A percentile compares a stretch with the other conserved stretches of the same genome.
Conservation (phyloP, 345 rosid species). For the Gossypioides kirkii region DNA sequence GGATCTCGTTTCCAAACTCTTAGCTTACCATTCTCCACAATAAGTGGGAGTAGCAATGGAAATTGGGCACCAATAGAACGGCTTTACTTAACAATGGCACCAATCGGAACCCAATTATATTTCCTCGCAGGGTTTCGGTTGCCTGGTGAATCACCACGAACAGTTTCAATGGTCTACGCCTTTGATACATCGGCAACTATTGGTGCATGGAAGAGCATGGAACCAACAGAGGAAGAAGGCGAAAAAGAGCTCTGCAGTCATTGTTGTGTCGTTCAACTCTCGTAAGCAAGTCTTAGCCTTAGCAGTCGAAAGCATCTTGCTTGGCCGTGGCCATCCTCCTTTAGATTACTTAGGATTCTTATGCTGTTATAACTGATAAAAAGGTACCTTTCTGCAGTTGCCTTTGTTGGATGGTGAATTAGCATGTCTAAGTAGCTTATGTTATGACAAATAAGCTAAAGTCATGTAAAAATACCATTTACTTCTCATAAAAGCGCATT, state of each 20-base stretch:
- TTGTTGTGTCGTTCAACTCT: slow-evolving; percentile 8
- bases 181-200: slow-evolving; percentile 34
- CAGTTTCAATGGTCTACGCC: slow-evolving; percentile 27
- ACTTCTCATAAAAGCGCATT: too few relatives aligned
- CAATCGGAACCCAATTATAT: slow-evolving; percentile 36
- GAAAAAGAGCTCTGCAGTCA: slow-evolving; percentile 7
- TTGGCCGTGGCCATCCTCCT: too few relatives aligned
- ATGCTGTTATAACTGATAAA: not conserved
- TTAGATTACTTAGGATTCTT: not conserved
- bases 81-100: slow-evolving; percentile 43
- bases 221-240: slow-evolving; percentile 10
- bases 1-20: slow-evolving; percentile 27
- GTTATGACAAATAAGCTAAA: too few relatives aligned
- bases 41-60: not conserved
- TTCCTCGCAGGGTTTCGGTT: slow-evolving; percentile 41
- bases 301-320: not conserved
- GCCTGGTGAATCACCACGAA: slow-evolving; percentile 13
- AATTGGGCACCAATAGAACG: slow-evolving; percentile 27
- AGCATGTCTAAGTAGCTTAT: not conserved
- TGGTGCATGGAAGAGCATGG: slow-evolving; percentile 41
- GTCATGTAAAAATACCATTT: too few relatives aligned
- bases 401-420: not conserved
- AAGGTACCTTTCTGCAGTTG: not conserved
- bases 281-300: not conserved
- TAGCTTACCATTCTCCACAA: slow-evolving; percentile 4